A percentile compares a stretch with the other conserved stretches of the same genome.
Evolutionary conservation across 257 asterid species (phyloP).

Genomic region (Solanum sitiens): DNA sequence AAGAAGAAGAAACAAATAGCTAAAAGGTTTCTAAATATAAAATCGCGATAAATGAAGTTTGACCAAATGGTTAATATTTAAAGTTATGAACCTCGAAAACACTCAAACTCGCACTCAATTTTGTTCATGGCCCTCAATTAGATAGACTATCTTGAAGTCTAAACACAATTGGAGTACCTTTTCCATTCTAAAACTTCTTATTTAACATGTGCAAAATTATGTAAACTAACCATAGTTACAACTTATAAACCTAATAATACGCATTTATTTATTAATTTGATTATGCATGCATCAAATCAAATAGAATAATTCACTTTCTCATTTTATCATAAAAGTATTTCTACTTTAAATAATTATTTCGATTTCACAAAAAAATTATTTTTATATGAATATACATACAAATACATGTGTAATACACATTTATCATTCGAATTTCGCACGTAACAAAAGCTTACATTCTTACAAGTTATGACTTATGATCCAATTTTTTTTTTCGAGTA

Average conservation of each 20-base stretch:
- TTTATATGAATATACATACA: background rate
- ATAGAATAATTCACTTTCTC: rapidly evolving
- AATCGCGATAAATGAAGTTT: background rate
- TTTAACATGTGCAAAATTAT: background rate
- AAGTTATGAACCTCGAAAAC: background rate
- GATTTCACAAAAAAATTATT: rapidly evolving
- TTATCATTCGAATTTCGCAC: background rate
- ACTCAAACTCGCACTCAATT: background rate
- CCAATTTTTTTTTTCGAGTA: background rate
- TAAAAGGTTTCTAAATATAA: background rate
- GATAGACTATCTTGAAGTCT: background rate
- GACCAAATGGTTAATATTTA: background rate
- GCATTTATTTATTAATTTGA: background rate
- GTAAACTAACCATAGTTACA: background rate
- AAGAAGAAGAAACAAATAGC: too few relatives aligned
- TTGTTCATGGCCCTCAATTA: background rate
- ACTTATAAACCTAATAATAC: background rate
- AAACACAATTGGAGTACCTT: background rate
- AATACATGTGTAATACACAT: background rate
- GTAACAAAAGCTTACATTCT: background rate
- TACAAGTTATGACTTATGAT: too few relatives aligned
- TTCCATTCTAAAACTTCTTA: background rate
- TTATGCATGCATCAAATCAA: background rate
- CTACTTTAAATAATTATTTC: background rate
- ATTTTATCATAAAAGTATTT: background rate